These are phyloP conservation scores for Diaporthe australafricana DNA, from an alignment of 2,329 filamentous ascomycete species.

Conservation along the genomic window DNA sequence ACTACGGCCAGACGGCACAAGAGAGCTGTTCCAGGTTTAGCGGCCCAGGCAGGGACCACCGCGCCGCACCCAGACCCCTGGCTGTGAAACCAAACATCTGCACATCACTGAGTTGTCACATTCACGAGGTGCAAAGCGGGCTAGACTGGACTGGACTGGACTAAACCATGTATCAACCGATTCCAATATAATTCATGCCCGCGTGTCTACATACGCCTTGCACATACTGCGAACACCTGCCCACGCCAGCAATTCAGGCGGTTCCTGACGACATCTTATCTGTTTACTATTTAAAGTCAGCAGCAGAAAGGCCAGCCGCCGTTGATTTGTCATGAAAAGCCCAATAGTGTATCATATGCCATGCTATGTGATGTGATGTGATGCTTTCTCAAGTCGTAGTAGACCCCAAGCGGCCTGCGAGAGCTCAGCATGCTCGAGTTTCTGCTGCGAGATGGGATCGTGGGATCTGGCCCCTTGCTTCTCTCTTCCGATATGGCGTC, in stretches of 20 bases:
- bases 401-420: background rate
- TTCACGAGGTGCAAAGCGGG: background rate
- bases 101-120: constrained; percentile 25
- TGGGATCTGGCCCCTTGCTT: background rate
- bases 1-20: background rate
- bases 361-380: no score
- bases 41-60: constrained; percentile 5
- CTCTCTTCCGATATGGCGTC: background rate
- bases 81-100: constrained; percentile 27
- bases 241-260: background rate
- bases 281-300: background rate
- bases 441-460: background rate
- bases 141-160: no score
- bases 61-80: constrained; percentile 11
- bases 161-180: background rate
- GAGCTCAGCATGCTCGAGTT: background rate
- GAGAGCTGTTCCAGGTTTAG: background rate
- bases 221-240: background rate
- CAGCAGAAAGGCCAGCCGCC: background rate
- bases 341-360: no score
- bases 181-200: background rate
- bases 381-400: background rate
- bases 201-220: no score
- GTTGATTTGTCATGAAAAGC: background rate
- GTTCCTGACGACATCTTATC: background rate